Evolutionary conservation across 2,329 filamentous ascomycete genomes (phyloP), one percentile per base, ranked within the genome.

Genomic region (Calonectria honghensis): DNA sequence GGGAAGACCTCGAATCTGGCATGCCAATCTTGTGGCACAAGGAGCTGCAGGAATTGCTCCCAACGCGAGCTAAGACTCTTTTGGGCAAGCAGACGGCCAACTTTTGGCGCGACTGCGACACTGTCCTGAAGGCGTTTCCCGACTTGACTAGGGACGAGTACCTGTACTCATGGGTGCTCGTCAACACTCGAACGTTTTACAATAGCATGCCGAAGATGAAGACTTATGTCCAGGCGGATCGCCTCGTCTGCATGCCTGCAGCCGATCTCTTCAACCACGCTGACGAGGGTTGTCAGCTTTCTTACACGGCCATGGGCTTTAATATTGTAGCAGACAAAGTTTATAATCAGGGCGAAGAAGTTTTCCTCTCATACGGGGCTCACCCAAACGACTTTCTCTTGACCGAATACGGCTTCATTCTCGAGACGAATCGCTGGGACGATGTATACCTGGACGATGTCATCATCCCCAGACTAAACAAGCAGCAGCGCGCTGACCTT

Each of bases 321-420:
- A 93, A 91, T 83, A 83, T 86, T 18, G 91, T 92, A 0, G 81
- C 86, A 2, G 86, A 90, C 68, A 83, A 87, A 1, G 82, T 85
- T 0, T 93, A 94, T 77, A 82, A 81, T 1, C 79, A 83, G 2
- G 92, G 91, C 11, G 90, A 94, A 27, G 94, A 96, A 84, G 85
- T 96, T 1, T 91, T 89, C 74, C 91, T 94, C 32, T 91, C 90
- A 35, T 96, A 96, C 79, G 94, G 94, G 4, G 83, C 88, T 1
- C 94, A 96, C 81, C 89, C 89, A 35, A 94, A 95, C 76, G 94
- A 96, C 81, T 94, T 94, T 77, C 84, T 96, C 24, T 88, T 96
- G 1, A 89, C 91, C 0, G 94, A 96, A 83, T 96, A 91, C 77
- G 89, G 89, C 6, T 91, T 91, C 77, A 81, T 88, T 14, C 78